A percentile compares a stretch with the other conserved stretches of the same genome.
Evolutionary conservation across 192 early-diverging fungal species (phyloP).

Genomic region (Entomortierella parvispora): DNA sequence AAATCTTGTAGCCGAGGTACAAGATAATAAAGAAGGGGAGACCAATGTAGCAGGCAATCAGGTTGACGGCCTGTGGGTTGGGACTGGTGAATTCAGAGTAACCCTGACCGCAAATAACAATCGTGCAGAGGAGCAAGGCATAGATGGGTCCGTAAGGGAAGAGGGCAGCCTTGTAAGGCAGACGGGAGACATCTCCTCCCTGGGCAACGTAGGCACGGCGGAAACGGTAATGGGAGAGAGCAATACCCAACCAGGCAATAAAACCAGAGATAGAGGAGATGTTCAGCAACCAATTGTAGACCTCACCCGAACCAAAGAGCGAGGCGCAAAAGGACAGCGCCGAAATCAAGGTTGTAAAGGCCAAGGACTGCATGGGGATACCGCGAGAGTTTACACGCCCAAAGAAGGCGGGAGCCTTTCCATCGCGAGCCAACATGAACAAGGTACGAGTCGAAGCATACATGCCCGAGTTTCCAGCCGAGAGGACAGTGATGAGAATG

Average conservation of each 20-base stretch:
- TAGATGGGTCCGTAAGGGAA: slow-evolving; percentile 82
- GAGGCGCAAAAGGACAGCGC: slow-evolving; percentile 66
- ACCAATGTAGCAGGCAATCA: slow-evolving; percentile 69
- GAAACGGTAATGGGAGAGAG: slow-evolving; percentile 86
- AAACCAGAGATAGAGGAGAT: slow-evolving; percentile 84
- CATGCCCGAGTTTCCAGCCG: slow-evolving; percentile 79
- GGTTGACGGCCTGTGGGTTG: slow-evolving; percentile 62
- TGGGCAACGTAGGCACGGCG: slow-evolving; percentile 82
- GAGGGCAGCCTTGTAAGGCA: slow-evolving; percentile 82
- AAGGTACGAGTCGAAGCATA: slow-evolving; percentile 77
- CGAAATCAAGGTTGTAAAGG: slow-evolving; percentile 65
- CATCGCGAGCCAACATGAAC: slow-evolving; percentile 67
- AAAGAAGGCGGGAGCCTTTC: slow-evolving; percentile 71
- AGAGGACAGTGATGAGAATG: slow-evolving; percentile 74
- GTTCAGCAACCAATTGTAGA: slow-evolving; percentile 77
- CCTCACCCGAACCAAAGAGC: slow-evolving; percentile 60
- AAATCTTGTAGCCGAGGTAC: slow-evolving; percentile 71
- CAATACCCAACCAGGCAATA: slow-evolving; percentile 89
- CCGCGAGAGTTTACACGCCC: slow-evolving; percentile 58
- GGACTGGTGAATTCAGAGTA: slow-evolving; percentile 69
- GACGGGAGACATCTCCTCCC: slow-evolving; percentile 59
- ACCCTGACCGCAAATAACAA: slow-evolving; percentile 73
- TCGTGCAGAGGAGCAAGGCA: slow-evolving; percentile 69
- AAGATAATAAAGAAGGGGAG: slow-evolving; percentile 69
- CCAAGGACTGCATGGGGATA: slow-evolving; percentile 68